Evolutionary conservation across 2,329 filamentous ascomycete genomes (phyloP).

Genomic region (Aspergillus nomiae): DNA sequence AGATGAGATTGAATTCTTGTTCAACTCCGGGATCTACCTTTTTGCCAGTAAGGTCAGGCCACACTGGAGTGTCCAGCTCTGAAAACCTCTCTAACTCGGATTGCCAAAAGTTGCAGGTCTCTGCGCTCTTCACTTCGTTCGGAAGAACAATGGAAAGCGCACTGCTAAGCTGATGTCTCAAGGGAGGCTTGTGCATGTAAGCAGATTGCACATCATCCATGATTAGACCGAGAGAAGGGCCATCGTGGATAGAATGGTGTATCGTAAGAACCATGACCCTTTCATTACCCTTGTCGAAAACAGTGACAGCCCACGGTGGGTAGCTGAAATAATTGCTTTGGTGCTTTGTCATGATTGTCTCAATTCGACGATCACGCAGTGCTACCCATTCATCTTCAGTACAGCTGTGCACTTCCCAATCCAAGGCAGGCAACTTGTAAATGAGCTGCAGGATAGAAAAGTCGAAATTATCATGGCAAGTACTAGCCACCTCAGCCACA

Average conservation of each 20-base stretch:
- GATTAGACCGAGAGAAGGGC: slow-evolving; percentile 32
- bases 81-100: slow-evolving; percentile 25
- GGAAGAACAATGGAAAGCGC: slow-evolving; percentile 28
- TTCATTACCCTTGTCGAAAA: slow-evolving; percentile 28
- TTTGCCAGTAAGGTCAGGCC: slow-evolving; percentile 32
- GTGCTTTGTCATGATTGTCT: slow-evolving; percentile 25
- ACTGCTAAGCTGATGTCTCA: slow-evolving; percentile 30
- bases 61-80: slow-evolving; percentile 25
- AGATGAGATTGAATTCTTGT: slow-evolving; percentile 21
- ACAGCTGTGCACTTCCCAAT: slow-evolving; percentile 27
- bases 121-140: slow-evolving; percentile 13
- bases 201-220: slow-evolving; percentile 28
- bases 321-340: slow-evolving; percentile 31
- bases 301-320: slow-evolving; percentile 42
- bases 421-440: slow-evolving; percentile 25
- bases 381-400: slow-evolving; percentile 16
- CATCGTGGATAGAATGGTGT: slow-evolving; percentile 39
- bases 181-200: slow-evolving; percentile 24
- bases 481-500: slow-evolving; percentile 23
- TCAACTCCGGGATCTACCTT: slow-evolving; percentile 14
- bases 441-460: slow-evolving; percentile 34
- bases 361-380: slow-evolving; percentile 21
- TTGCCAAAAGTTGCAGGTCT: slow-evolving; percentile 28
- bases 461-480: slow-evolving; percentile 7
- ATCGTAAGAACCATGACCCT: slow-evolving; percentile 39